Base-by-base conservation (phyloP, 75 land plant species). In the Pinus albicaulis region DNA sequence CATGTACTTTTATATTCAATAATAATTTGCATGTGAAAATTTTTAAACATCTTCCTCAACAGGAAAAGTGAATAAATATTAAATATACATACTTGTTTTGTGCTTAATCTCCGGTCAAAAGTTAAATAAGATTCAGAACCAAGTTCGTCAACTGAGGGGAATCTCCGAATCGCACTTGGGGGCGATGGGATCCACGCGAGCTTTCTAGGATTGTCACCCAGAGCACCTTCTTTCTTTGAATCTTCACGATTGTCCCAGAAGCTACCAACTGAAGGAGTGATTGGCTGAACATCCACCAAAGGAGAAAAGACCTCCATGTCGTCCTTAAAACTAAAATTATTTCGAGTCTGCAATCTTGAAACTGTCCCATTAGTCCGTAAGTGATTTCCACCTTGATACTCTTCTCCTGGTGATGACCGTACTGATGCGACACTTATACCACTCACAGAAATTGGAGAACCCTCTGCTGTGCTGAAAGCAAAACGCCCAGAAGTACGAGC, bases 231-330 rank as follows among this genome's bases (percentile, higher is more conserved):
- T 72, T 82, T 90, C 78, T 88, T 91, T 22, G 44, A 56, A 23
- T 91, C 92, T 38, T 88, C 89, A 70, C 73, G 79, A 31, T 82
- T 77, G 78, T 94, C 95, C 88, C 91, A 92, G 71, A 79, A 77
- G 57, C 77, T 87, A 48, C 89, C 86, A 57, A 90, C 76, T n/a
- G 98, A 92, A 20, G 97, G 99, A 57, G 96, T 88, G 31, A 94
- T 87, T 68, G 99, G 98, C 71, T 97, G 98, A 48, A 97, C 95
- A 78, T 97, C 98, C 31, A 88, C 95, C 22, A 97, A 81, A 7
- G 99, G 99, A 22, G 99, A 97, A 82, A 97, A 97, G 13, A 97
- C 93, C 60, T 94, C 99, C 99, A 97, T 97, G 65, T 97, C 99
- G 81, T 97, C 99, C 80, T 89, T 90, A 55, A 84, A 81, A 75